Conservation (phyloP, 352 stramenopile species). For the Pelagophyceae sp. region DNA sequence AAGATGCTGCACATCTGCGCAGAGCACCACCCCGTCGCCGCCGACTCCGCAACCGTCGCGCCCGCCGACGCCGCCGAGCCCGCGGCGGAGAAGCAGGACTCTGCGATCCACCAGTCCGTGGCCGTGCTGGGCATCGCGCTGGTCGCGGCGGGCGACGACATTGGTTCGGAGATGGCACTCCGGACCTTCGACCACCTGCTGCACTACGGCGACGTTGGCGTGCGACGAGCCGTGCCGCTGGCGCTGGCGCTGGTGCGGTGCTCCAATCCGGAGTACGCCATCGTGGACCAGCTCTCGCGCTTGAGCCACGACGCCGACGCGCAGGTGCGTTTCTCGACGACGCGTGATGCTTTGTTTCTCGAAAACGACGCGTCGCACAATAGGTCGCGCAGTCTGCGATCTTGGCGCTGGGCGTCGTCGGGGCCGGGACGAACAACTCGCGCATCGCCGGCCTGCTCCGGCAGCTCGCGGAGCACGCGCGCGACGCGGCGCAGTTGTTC, state of each 20-base stretch:
- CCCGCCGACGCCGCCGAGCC: not conserved
- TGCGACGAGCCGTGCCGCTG: conserved; percentile 91
- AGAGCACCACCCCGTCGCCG: conserved; percentile 68
- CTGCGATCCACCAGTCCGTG: conserved; percentile 55
- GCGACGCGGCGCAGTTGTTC: conserved; percentile 93
- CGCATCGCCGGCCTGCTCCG: conserved; percentile 92
- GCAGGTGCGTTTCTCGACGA: too few species aligned
- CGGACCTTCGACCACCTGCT: conserved; percentile 97
- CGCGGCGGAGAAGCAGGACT: conserved; percentile 3
- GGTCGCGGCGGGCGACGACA: conserved; percentile 94
- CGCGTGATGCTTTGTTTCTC: too few species aligned
- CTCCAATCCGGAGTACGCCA: not conserved
- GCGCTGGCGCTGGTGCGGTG: conserved; percentile 75
- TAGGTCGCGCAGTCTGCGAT: conserved; percentile 94
- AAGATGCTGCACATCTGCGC: conserved; percentile 92
- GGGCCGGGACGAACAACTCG: conserved; percentile 98
- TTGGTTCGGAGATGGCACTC: conserved; percentile 91
- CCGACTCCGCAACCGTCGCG: not conserved
- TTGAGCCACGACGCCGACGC: conserved; percentile 94
- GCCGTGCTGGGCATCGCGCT: conserved; percentile 93
- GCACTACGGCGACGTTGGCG: conserved; percentile 95
- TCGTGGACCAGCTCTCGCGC: conserved; percentile 82
- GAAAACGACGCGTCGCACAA: too few species aligned
- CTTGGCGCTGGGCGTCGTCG: conserved; percentile 86
- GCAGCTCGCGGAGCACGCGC: conserved; percentile 88